These are phyloP conservation scores for Bruguiera hainesii DNA, from an alignment of 441 rosid genomes.

Conservation along the genomic window DNA sequence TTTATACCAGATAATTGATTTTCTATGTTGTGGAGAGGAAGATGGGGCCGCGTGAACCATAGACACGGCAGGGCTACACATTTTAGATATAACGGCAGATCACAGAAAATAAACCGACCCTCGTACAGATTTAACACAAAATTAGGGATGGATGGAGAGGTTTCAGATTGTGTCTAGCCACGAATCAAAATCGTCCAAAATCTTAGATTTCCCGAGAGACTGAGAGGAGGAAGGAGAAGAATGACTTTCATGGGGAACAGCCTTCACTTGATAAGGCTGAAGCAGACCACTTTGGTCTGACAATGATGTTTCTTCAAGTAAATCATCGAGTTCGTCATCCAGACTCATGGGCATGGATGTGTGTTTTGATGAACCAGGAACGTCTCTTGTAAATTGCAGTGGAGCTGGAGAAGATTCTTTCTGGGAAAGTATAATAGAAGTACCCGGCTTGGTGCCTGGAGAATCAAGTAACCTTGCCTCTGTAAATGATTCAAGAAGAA, in stretches of 20 bases:
- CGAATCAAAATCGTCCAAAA: conserved; percentile 73
- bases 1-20: too few relatives aligned
- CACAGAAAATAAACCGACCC: too few relatives aligned
- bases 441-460: conserved; percentile 9
- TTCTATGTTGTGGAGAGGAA: too few relatives aligned
- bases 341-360: conserved; percentile 25
- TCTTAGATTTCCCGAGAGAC: conserved; percentile 38
- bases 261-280: conserved; percentile 13
- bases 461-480: conserved; percentile 34
- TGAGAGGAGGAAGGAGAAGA: conserved; percentile 28
- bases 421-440: conserved; percentile 10
- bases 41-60: too few relatives aligned
- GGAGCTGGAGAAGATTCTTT: conserved; percentile 10
- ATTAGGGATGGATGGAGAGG: too few relatives aligned
- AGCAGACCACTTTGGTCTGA: conserved; percentile 18
- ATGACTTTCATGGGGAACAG: conserved; percentile 5
- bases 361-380: conserved; percentile 23
- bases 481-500: conserved; percentile 47
- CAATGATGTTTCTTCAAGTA: conserved; percentile 49
- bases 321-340: conserved; percentile 52
- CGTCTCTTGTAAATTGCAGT: conserved; percentile 21
- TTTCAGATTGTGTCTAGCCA: conserved; percentile 74
- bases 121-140: too few relatives aligned
- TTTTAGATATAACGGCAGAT: too few relatives aligned
- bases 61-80: too few relatives aligned